Evolutionary conservation across 306 rosid species (phyloP), one percentile per base, ranked within the genome.

Genomic region (Psophocarpus tetragonolobus): DNA sequence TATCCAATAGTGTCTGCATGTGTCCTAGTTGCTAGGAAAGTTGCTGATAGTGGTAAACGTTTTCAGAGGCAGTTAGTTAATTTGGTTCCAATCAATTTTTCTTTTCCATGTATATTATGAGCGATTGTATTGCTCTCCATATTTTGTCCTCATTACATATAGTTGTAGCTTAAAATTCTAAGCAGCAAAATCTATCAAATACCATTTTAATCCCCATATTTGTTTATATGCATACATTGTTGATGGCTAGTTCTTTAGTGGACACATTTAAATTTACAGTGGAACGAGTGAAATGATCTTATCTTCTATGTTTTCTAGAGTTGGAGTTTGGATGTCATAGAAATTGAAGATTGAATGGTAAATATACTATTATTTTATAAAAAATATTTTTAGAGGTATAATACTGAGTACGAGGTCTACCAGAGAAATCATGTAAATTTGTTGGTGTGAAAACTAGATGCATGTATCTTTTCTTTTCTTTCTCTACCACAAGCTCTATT

Each of bases 61-160:
- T 45, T 69, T 1, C 61, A 2, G n/a, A 18, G 17, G 18, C 42
- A 29, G 27, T 44, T 79, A 12, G 14, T 18, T 65, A 36, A 17
- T n/a, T 4, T 45, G 1, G 17, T 71, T 60, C 35, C 35, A 33
- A 38, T 63, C n/a, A 6, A 23, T 7, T 54, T 18, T 54, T 29
- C 14, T 50, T 27, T 29, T 23, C 2, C 47, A 35, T 65, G 82
- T 72, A 77, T 42, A 71, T 71, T 64, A 23, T 57, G 61, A 70
- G 74, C 68, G 1, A 5, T 20, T 75, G 30, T 29, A 18, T 41
- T 68, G 29, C 9, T 38, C 12, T 38, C 23, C n/a, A 15, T 68
- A 14, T 30, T 60, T 24, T 2, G 50, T 60, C 17, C 32, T 29
- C 32, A 29, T 29, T 29, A 29, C 32, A 29, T 29, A n/a, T n/a